Conservation (phyloP, 2,329 filamentous ascomycete species). For the Alternaria brassicicola region DNA sequence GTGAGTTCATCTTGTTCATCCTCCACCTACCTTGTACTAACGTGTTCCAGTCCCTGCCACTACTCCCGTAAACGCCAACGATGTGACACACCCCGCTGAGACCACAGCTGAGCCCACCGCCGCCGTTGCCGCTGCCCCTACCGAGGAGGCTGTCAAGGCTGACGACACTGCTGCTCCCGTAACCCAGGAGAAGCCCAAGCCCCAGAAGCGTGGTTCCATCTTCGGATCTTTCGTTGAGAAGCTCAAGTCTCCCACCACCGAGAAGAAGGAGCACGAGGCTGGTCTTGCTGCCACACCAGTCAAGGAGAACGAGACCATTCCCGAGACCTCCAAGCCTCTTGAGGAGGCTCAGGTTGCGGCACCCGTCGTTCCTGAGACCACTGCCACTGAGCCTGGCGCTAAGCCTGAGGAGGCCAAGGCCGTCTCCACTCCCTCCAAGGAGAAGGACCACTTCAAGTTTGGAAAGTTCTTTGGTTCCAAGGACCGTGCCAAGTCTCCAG, state of each 20-base stretch:
- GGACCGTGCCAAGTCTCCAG: conserved; percentile 58
- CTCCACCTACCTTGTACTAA: conserved; percentile 11
- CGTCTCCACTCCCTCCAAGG: conserved; percentile 52
- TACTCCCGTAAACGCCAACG: conserved; percentile 44
- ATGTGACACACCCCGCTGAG: conserved; percentile 35
- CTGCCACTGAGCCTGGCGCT: conserved; percentile 32
- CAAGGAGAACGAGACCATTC: conserved; percentile 54
- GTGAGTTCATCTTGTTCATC: conserved; percentile 25
- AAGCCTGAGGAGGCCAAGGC: conserved; percentile 41
- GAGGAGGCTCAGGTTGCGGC: conserved; percentile 48
- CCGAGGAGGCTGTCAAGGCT: conserved; percentile 56
- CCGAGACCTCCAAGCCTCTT: conserved; percentile 43
- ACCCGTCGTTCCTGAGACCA: conserved; percentile 42
- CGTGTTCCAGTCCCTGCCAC: conserved; percentile 32
- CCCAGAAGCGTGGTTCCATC: conserved; percentile 81
- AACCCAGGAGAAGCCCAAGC: conserved; percentile 61
- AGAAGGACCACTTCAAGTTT: conserved; percentile 60
- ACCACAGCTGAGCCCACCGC: conserved; percentile 55
- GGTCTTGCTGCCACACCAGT: conserved; percentile 54
- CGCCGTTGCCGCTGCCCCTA: conserved; percentile 15
- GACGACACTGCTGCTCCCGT: conserved; percentile 46
- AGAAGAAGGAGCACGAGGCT: conserved; percentile 75
- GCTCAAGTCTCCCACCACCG: conserved; percentile 56
- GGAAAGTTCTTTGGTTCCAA: conserved; percentile 58
- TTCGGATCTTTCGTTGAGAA: conserved; percentile 76